These are phyloP conservation scores for Ceriops tagal DNA, from an alignment of 345 rosid species.

Conservation along the genomic window DNA sequence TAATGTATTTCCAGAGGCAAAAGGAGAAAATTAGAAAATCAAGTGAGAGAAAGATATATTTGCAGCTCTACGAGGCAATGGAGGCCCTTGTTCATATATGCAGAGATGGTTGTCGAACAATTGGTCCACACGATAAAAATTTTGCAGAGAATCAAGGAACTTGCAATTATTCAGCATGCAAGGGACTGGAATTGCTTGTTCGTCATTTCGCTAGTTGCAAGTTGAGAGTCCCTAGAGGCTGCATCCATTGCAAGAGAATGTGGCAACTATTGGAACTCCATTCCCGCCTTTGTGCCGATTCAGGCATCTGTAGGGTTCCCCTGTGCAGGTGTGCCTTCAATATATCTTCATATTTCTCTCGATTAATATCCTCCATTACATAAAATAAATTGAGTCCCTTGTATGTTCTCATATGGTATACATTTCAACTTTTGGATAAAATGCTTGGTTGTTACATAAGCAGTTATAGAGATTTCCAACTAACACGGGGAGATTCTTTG, in stretches of 20 bases:
- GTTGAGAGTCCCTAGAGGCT: conserved; percentile 73
- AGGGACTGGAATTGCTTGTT: conserved; percentile 69
- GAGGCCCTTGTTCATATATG: conserved; percentile 93
- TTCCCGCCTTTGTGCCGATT: conserved; percentile 68
- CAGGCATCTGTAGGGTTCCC: conserved; percentile 67
- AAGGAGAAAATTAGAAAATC: conserved; percentile 49
- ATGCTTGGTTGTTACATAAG: neutral
- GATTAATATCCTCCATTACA: too few species aligned
- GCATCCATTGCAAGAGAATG: conserved; percentile 87
- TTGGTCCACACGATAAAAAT: conserved; percentile 80
- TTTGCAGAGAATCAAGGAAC: conserved; percentile 45
- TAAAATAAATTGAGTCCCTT: too few species aligned
- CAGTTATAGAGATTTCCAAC: neutral
- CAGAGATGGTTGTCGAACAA: conserved; percentile 82
- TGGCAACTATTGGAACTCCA: conserved; percentile 90
- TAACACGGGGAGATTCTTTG: conserved; percentile 1
- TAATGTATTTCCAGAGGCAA: conserved; percentile 33
- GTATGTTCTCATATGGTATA: too few species aligned
- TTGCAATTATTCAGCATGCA: conserved; percentile 68
- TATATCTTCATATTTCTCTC: too few species aligned
- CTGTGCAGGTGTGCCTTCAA: conserved; percentile 54
- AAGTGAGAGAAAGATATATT: conserved; percentile 59
- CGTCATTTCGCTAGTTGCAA: conserved; percentile 81
- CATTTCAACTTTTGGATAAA: too few species aligned
- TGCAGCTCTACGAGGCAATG: conserved; percentile 81